Percentiles rank a stretch among this genome's conserved stretches.
phyloP scores from a whole-genome alignment of 164 flowering plant species.

The Pachysandra terminalis region DNA sequence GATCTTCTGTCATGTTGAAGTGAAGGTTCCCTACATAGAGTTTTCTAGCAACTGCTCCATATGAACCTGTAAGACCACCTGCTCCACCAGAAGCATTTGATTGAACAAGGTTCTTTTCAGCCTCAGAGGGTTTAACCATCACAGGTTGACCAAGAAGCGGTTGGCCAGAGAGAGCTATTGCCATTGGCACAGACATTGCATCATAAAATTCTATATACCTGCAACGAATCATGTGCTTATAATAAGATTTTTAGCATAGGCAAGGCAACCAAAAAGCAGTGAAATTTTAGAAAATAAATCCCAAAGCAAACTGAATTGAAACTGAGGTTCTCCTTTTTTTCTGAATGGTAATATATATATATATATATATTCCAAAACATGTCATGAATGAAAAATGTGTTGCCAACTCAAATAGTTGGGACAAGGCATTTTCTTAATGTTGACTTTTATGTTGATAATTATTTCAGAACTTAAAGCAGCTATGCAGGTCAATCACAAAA shows the following conservation, averaged over 20 bases:
- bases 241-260: neutral
- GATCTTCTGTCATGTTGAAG: conserved; percentile 87
- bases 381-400: neutral
- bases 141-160: conserved; percentile 83
- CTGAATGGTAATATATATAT: neutral
- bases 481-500: no score
- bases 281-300: conserved; percentile 29
- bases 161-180: conserved; percentile 94
- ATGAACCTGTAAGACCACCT: conserved; percentile 49
- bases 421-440: no score
- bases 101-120: conserved; percentile 94
- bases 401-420: no score
- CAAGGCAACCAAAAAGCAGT: conserved; percentile 10
- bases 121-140: conserved; percentile 92
- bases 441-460: no score
- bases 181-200: conserved; percentile 95
- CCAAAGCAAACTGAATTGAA: conserved; percentile 28
- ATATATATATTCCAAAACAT: conserved; percentile 1
- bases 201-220: conserved; percentile 85
- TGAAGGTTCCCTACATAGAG: conserved; percentile 92
- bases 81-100: conserved; percentile 61
- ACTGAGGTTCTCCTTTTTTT: conserved; percentile 28
- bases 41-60: conserved; percentile 75
- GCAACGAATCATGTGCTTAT: conserved; percentile 14
- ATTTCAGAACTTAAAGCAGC: no score